A percentile compares a stretch with the other conserved stretches of the same genome.
Evolutionary conservation across 2,329 filamentous ascomycete genomes (phyloP).

Genomic region (Colletotrichum tropicicola): DNA sequence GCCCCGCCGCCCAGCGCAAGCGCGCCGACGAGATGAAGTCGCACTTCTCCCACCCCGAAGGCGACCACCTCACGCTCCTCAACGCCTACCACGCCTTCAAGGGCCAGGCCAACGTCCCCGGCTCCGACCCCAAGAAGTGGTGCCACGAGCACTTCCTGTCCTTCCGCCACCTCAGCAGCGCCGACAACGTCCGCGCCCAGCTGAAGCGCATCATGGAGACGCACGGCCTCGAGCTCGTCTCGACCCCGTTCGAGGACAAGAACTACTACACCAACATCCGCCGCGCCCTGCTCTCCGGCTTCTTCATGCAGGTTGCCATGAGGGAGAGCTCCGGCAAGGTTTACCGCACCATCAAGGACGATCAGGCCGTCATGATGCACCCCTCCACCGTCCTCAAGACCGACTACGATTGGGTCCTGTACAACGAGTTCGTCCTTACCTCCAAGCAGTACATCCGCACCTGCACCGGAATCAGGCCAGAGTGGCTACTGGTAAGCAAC

Average conservation of each 20-base stretch:
- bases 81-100: constrained; percentile 99
- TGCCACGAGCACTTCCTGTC: constrained; percentile 97
- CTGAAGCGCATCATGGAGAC: constrained; percentile 98
- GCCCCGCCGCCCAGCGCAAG: constrained; percentile 85
- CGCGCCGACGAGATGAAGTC: constrained; percentile 98
- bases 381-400: constrained; percentile 89
- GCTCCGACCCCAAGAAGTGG: constrained; percentile 83
- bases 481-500: constrained; percentile 85
- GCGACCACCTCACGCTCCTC: constrained; percentile 94
- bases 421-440: constrained; percentile 98
- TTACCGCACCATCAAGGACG: constrained; percentile 96
- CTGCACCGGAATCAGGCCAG: constrained; percentile 88
- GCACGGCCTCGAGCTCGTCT: constrained; percentile 84
- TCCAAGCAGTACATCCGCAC: constrained; percentile 98
- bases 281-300: constrained; percentile 88
- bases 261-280: constrained; percentile 99
- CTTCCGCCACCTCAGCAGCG: constrained; percentile 86
- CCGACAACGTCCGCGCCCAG: constrained; percentile 92
- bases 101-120: constrained; percentile 70
- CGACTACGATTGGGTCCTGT: constrained; percentile 95
- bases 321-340: constrained; percentile 87
- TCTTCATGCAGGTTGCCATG: constrained; percentile 99
- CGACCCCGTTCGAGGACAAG: constrained; percentile 92
- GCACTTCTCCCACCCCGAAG: constrained; percentile 90
- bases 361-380: constrained; percentile 92